These are phyloP conservation scores for Carex pumila DNA, from an alignment of 176 grass and related monocot species.

Conservation along the genomic window DNA sequence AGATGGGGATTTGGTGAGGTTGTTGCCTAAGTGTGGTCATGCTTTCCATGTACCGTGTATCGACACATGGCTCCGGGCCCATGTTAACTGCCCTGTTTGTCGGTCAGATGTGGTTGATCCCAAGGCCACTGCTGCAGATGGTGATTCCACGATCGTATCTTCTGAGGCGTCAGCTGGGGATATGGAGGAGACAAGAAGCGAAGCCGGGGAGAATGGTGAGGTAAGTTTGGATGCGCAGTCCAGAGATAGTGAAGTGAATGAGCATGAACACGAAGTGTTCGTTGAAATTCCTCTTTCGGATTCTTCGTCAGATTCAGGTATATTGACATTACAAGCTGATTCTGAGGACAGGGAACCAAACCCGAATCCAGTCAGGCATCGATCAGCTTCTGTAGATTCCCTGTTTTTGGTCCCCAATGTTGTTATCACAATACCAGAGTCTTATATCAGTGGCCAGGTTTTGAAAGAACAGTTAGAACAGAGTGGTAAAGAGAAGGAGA, in stretches of 20 bases:
- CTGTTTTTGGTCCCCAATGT: constrained; percentile 7
- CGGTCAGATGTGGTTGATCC: constrained; percentile 44
- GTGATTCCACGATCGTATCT: neutral
- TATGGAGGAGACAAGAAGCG: neutral
- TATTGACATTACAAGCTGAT: neutral
- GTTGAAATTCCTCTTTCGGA: neutral
- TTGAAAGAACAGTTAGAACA: neutral
- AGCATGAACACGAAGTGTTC: constrained; percentile 6
- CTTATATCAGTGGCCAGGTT: neutral
- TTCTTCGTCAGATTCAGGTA: neutral
- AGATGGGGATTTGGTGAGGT: constrained; percentile 82
- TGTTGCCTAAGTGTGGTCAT: constrained; percentile 79
- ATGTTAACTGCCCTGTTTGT: constrained; percentile 86
- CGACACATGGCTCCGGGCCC: constrained; percentile 74
- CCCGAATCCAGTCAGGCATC: neutral
- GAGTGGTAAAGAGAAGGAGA: constrained; percentile 8
- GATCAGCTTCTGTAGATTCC: constrained; percentile 39
- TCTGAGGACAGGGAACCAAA: neutral
- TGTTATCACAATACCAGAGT: constrained; percentile 17
- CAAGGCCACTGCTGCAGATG: neutral
- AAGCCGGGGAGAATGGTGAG: neutral
- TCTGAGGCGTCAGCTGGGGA: neutral
- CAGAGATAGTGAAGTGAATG: neutral
- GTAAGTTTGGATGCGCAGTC: neutral
- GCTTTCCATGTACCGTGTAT: constrained; percentile 82